These are phyloP conservation scores for Aquilaria agallochum DNA, from an alignment of 441 rosid genomes.

Conservation along the genomic window DNA sequence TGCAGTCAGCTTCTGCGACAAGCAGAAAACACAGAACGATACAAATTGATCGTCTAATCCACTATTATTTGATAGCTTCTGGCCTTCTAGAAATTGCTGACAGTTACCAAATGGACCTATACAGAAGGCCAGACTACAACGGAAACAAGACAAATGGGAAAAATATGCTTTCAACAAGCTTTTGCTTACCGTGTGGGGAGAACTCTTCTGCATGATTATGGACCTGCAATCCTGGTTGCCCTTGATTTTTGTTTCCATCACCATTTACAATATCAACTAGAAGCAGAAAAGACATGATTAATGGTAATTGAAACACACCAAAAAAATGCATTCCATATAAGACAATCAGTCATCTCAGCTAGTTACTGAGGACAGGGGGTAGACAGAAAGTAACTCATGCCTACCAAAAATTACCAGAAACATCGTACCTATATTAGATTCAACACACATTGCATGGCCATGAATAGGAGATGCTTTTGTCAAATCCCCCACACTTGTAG, in stretches of 20 bases:
- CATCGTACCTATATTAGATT: conserved; percentile 24
- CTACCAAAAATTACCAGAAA: conserved; percentile 33
- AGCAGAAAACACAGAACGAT: no score
- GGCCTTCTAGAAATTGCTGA: no score
- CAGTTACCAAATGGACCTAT: no score
- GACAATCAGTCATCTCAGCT: neutral
- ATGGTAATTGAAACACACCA: conserved; percentile 1
- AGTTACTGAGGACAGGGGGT: no score
- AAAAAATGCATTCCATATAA: neutral
- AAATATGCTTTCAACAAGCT: conserved; percentile 11
- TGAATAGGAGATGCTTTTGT: no score
- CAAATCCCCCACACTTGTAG: conserved; percentile 11
- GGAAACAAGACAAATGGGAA: conserved; percentile 10
- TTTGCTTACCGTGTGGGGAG: conserved; percentile 27
- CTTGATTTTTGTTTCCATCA: conserved; percentile 28
- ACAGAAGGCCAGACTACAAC: neutral
- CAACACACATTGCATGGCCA: neutral
- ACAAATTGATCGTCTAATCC: no score
- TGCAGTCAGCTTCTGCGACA: no score
- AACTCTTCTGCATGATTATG: conserved; percentile 28
- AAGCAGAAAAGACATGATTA: conserved; percentile 11
- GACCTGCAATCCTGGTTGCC: conserved; percentile 20
- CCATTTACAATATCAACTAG: conserved; percentile 29
- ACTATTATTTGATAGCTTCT: no score
- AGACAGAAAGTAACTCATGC: neutral